Percentiles rank a stretch among this genome's conserved stretches.
Evolutionary conservation across 1,139 yeast genomes (phyloP).

Genomic region (Starmera stellimalicola): DNA sequence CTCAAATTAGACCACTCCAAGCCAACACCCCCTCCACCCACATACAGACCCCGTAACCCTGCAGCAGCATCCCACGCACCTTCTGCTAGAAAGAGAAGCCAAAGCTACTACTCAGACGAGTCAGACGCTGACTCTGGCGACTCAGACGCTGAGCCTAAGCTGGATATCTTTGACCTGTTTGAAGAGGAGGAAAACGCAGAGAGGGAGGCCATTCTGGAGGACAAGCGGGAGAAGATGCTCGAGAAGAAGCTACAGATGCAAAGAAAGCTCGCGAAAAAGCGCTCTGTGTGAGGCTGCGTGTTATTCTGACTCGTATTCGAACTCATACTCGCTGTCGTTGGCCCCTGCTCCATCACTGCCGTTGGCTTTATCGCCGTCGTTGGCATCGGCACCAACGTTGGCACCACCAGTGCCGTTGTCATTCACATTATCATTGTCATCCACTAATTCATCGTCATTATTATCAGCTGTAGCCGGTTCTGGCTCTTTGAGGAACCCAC

Average conservation of each 20-base stretch:
- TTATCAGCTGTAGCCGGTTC: background rate
- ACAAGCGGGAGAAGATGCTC: slow-evolving; percentile 49
- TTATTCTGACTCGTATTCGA: slow-evolving; percentile 28
- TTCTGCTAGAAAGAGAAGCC: too few relatives aligned
- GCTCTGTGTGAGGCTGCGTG: too few relatives aligned
- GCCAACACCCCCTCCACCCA: too few relatives aligned
- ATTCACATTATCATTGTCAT: slow-evolving; percentile 1
- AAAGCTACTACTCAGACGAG: too few relatives aligned
- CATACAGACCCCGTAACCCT: too few relatives aligned
- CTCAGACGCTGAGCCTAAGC: too few relatives aligned
- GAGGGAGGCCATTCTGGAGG: slow-evolving; percentile 54
- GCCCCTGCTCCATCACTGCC: background rate
- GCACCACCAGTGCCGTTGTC: background rate
- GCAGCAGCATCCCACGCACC: too few relatives aligned
- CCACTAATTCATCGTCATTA: background rate
- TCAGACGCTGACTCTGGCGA: too few relatives aligned
- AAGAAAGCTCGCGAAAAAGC: too few relatives aligned
- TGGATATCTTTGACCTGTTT: too few relatives aligned
- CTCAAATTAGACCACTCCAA: too few relatives aligned
- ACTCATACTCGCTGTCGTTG: slow-evolving; percentile 22
- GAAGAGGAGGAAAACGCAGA: slow-evolving; percentile 72
- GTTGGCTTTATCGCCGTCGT: slow-evolving; percentile 1
- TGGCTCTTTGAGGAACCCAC: background rate
- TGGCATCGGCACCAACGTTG: background rate
- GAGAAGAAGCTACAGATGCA: too few relatives aligned